phyloP scores from a whole-genome alignment of 345 rosid species.

The Moricandia moricandioides region DNA sequence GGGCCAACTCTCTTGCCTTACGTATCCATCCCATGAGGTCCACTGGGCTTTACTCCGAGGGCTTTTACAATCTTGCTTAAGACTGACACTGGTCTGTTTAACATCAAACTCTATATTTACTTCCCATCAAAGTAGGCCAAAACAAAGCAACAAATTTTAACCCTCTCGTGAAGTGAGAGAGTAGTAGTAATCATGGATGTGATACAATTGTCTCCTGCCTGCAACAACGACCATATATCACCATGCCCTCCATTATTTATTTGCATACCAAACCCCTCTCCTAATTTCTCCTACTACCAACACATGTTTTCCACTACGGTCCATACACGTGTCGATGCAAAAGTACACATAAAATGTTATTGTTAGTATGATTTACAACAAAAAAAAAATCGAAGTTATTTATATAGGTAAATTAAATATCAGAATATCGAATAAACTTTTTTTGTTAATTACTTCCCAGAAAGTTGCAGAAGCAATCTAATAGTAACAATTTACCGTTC shows the following conservation, averaged over 20 bases:
- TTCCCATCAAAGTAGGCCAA: background rate
- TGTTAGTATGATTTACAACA: background rate
- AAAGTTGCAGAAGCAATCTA: background rate
- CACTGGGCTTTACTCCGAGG: background rate
- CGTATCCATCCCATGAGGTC: background rate
- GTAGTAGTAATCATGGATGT: background rate
- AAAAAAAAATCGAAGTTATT: background rate
- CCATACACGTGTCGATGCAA: constrained; percentile 24
- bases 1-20: background rate
- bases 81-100: background rate
- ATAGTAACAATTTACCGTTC: background rate
- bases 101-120: background rate
- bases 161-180: background rate
- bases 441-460: constrained; percentile 3
- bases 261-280: background rate
- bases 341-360: background rate
- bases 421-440: background rate
- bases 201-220: background rate
- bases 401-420: background rate
- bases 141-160: background rate
- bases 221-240: background rate
- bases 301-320: constrained; percentile 23
- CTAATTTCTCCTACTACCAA: constrained; percentile 28
- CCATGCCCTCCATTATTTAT: background rate
- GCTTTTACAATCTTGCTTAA: background rate